Evolutionary conservation across 2,329 filamentous ascomycete species (phyloP).

Genomic region (Huntiella decipiens): DNA sequence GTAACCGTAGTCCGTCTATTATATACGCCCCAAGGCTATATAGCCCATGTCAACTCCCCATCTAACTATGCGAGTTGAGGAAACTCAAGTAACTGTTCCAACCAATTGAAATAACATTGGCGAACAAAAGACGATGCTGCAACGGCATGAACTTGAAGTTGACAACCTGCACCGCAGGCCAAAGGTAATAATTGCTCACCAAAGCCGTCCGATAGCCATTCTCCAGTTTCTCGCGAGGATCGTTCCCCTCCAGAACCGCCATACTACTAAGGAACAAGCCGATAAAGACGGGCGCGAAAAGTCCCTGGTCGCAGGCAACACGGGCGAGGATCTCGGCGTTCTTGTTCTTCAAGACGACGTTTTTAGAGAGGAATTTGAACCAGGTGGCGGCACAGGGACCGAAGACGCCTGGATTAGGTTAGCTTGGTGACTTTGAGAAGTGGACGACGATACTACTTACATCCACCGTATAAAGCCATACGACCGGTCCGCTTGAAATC

Average conservation of each 20-base stretch:
- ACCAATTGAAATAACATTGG: conserved; percentile 58
- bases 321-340: conserved; percentile 57
- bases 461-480: conserved; percentile 65
- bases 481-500: conserved; percentile 52
- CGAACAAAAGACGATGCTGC: conserved; percentile 65
- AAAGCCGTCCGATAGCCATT: conserved; percentile 54
- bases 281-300: conserved; percentile 75
- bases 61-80: conserved; percentile 30
- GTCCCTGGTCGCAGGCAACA: conserved; percentile 59
- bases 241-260: conserved; percentile 57
- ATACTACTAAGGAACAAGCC: conserved; percentile 66
- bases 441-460: conserved; percentile 25
- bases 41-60: not conserved
- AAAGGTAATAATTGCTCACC: conserved; percentile 70
- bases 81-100: conserved; percentile 49
- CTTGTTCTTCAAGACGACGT: conserved; percentile 43
- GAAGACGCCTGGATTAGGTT: conserved; percentile 39
- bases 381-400: conserved; percentile 74
- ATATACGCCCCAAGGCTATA: not conserved
- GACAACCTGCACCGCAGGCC: conserved; percentile 66
- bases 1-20: not conserved
- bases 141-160: conserved; percentile 82
- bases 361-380: conserved; percentile 60
- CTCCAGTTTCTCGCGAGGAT: conserved; percentile 45
- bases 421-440: conserved; percentile 3